phyloP scores from a whole-genome alignment of 2,329 filamentous ascomycete genomes.

The Aspergillus udagawae region DNA sequence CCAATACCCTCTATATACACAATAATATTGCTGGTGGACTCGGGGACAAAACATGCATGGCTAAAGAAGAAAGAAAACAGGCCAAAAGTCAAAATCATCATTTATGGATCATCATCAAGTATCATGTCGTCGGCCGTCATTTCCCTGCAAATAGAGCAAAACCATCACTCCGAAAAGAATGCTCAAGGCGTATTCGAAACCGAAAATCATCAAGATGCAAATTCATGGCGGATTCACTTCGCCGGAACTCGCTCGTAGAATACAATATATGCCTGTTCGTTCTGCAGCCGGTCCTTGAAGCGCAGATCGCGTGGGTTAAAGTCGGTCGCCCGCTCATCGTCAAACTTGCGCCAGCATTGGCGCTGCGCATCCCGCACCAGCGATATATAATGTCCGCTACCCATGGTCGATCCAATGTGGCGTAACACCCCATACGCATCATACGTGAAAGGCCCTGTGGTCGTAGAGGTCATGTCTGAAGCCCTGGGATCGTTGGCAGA shows the following conservation, averaged over 20 bases:
- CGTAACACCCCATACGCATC: constrained; percentile 82
- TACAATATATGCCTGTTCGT: constrained; percentile 62
- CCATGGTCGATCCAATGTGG: constrained; percentile 65
- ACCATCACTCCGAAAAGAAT: background rate
- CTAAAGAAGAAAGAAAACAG: background rate
- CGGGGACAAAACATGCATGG: background rate
- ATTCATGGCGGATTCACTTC: constrained; percentile 27
- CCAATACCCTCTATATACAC: background rate
- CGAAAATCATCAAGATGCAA: background rate
- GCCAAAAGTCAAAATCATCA: constrained; percentile 2
- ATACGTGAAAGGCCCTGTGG: constrained; percentile 63
- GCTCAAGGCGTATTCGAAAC: background rate
- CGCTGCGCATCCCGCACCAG: constrained; percentile 60
- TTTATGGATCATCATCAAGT: background rate
- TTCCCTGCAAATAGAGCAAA: constrained; percentile 1
- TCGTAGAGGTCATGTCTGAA: constrained; percentile 51
- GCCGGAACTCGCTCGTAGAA: constrained; percentile 55
- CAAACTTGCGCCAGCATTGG: constrained; percentile 58
- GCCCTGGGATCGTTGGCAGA: constrained; percentile 16
- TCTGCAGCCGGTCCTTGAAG: constrained; percentile 52
- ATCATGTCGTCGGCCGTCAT: background rate
- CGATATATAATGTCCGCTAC: constrained; percentile 75
- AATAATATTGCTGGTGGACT: background rate
- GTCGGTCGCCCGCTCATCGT: constrained; percentile 54
- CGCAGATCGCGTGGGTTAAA: constrained; percentile 53